Evolutionary conservation across 2,329 filamentous ascomycete genomes (phyloP).

Genomic region (Truncatella angustata): DNA sequence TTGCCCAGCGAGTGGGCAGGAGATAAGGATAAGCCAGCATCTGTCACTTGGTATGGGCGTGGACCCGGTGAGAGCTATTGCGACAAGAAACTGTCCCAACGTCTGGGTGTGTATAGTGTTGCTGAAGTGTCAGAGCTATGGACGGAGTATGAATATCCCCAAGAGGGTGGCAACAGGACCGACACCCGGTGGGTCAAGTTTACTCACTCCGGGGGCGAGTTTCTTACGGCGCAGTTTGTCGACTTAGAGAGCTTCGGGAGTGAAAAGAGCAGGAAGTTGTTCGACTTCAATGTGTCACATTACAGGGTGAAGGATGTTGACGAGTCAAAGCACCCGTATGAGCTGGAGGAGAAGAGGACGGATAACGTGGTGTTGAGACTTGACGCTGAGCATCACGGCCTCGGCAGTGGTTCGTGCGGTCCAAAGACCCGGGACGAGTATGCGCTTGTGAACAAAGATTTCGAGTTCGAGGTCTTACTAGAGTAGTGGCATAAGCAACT

Average conservation of each 20-base stretch:
- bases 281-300: constrained; percentile 56
- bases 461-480: constrained; percentile 40
- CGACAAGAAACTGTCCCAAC: constrained; percentile 64
- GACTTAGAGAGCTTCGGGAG: constrained; percentile 19
- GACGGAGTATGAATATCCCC: constrained; percentile 65
- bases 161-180: constrained; percentile 64
- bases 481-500: constrained; percentile 24
- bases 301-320: constrained; percentile 53
- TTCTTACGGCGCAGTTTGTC: constrained; percentile 25
- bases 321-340: constrained; percentile 60
- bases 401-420: constrained; percentile 63
- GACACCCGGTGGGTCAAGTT: constrained; percentile 61
- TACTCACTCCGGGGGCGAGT: constrained; percentile 19
- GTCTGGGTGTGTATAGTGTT: constrained; percentile 48
- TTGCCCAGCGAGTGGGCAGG: constrained; percentile 25
- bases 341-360: constrained; percentile 52
- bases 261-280: constrained; percentile 35
- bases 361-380: constrained; percentile 55
- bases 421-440: constrained; percentile 52
- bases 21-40: background rate
- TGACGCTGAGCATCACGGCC: constrained; percentile 59
- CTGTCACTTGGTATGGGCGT: constrained; percentile 61
- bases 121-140: constrained; percentile 48
- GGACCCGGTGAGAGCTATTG: constrained; percentile 67
- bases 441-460: constrained; percentile 38